Evolutionary conservation across 2,329 filamentous ascomycete species (phyloP), one percentile per base, ranked within the genome.

Genomic region (Colletotrichum paranaense): DNA sequence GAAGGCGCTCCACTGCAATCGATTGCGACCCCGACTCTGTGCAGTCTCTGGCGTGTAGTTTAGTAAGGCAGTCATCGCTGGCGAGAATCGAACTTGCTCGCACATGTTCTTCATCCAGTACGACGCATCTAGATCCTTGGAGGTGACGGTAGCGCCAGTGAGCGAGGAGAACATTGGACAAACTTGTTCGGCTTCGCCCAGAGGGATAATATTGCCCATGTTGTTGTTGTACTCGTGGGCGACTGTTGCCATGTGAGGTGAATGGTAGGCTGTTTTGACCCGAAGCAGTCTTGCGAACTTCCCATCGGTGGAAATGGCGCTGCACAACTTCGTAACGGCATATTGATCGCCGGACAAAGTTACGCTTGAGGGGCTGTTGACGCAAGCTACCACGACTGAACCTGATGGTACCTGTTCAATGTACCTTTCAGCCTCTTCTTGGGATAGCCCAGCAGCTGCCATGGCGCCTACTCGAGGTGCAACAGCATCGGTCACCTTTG

Each of bases 211-310:
- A 0, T 24, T 5, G 4, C 69, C 64, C 58, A 72, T 62, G 1
- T 49, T 14, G 2, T 62, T 38, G 1, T 67, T 3, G 22, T 75
- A 75, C 46, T 59, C 65, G 4, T 58, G 24, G 0, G 87, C 85
- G 1, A 88, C 81, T 3, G 84, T 78, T 49, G 85, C 82, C 88
- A 90, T 89, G 12, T 59, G 58, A 24, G 64, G 58, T 14, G 69
- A 72, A 5, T 72, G 69, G 22, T 72, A 72, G 0, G 69, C 69
- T 70, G 59, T 59, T 1, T 63, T 58, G 2, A 76, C 74, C 3
- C 64, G 38, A 0, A 80, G 57, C 62, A 69, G 74, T 16, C 72
- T 68, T 2, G 75, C 72, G 72, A 80, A 80, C 1, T 71, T 67
- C 6, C 65, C 73, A 19, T 75, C 69, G n/a, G 59, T 24, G 12